Percentiles rank a stretch among this genome's conserved stretches.
These are phyloP conservation scores for Pouteria campechiana DNA, from an alignment of 179 eudicot genomes.

Conservation along the genomic window DNA sequence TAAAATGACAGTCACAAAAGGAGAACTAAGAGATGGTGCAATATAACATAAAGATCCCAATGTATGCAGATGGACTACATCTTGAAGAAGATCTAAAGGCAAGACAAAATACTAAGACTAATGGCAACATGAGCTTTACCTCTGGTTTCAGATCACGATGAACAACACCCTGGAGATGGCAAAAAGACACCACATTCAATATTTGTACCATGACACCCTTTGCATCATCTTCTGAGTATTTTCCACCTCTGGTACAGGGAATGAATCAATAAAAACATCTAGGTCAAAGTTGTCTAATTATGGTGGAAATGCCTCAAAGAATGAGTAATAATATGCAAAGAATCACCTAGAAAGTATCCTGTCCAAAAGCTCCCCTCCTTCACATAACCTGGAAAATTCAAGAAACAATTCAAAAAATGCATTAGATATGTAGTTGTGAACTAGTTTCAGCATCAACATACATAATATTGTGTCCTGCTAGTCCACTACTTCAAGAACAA, in stretches of 20 bases:
- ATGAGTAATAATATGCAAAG: neutral
- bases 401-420: too few relatives aligned
- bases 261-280: neutral
- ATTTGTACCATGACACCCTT: conserved; percentile 49
- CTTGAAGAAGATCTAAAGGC: too few relatives aligned
- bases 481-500: too few relatives aligned
- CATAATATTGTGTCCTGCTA: too few relatives aligned
- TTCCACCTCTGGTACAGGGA: conserved; percentile 42
- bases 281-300: neutral
- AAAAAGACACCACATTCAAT: conserved; percentile 34
- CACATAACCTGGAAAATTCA: conserved; percentile 25
- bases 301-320: neutral
- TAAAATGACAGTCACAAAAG: too few relatives aligned
- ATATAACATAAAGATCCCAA: too few relatives aligned
- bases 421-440: too few relatives aligned
- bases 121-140: conserved; percentile 13
- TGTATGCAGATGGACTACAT: too few relatives aligned
- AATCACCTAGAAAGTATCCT: conserved; percentile 36
- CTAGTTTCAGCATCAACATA: too few relatives aligned
- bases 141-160: conserved; percentile 64
- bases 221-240: conserved; percentile 68
- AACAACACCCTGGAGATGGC: conserved; percentile 60
- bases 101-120: too few relatives aligned
- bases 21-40: neutral
- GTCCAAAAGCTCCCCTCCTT: conserved; percentile 50